Evolutionary conservation across 2,329 filamentous ascomycete species (phyloP).

Genomic region (Cladosporium sp.): DNA sequence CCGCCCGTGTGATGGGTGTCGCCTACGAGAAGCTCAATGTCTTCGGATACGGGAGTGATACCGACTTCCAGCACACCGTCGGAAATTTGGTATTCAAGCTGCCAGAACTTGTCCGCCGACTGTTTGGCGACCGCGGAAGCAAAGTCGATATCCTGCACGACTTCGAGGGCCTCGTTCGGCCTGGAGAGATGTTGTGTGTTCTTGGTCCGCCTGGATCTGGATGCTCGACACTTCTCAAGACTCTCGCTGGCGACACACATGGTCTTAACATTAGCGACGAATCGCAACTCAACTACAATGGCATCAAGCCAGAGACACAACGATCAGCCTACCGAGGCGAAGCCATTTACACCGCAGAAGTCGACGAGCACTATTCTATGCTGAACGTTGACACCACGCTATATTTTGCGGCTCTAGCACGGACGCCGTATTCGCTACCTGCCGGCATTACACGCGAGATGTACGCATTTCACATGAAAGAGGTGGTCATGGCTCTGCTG

Average conservation of each 20-base stretch:
- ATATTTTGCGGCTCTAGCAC: conserved; percentile 70
- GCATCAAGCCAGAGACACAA: conserved; percentile 69
- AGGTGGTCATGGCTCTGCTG: conserved; percentile 72
- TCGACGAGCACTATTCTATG: conserved; percentile 76
- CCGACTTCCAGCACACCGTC: conserved; percentile 49
- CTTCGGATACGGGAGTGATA: conserved; percentile 44
- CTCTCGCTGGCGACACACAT: conserved; percentile 76
- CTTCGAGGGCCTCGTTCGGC: conserved; percentile 64
- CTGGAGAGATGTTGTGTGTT: conserved; percentile 74
- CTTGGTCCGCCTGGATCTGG: conserved; percentile 65
- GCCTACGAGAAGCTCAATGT: conserved; percentile 44
- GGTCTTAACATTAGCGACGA: conserved; percentile 68
- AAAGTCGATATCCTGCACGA: conserved; percentile 59
- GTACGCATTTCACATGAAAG: conserved; percentile 61
- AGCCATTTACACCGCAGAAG: conserved; percentile 81
- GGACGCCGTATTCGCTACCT: conserved; percentile 60
- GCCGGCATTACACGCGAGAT: conserved; percentile 51
- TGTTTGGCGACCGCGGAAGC: conserved; percentile 19
- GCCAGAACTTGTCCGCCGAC: neutral
- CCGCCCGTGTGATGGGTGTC: conserved; percentile 42
- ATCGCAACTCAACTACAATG: conserved; percentile 79
- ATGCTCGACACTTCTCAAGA: conserved; percentile 85
- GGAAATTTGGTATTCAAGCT: conserved; percentile 31
- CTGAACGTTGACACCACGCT: conserved; percentile 75
- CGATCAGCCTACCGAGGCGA: conserved; percentile 74